Base-by-base conservation (phyloP, 129 eudicot species). In the Arctium lappa region DNA sequence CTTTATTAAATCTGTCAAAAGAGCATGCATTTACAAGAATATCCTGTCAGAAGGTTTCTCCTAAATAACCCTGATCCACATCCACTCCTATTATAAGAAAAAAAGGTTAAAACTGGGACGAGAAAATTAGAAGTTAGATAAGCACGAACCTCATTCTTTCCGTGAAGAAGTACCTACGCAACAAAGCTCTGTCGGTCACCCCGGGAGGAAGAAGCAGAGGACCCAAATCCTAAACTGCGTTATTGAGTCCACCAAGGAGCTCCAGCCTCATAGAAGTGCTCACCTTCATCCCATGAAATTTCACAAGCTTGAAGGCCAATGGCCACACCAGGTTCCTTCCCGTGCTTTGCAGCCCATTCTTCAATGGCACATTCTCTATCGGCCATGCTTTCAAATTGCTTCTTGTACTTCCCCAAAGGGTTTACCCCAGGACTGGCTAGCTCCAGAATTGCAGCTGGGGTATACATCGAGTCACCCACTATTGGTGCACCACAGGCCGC, bases 381-480 rank as follows among this genome's bases (percentile, higher is more conserved):
- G 48, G 71, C 80, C 70, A 93, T 95, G 60, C 75, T 86, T n/a
- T 84, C 60, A 66, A 89, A 80, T 71, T 82, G 83, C 72, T 76
- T 86, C 42, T 85, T 86, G 86, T 74, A 70, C 73, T 85, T 88
- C 40, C 97, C 94, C 68, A 89, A 90, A 7, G 95, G 98, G 82
- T 90, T 81, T 69, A 84, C 40, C 78, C 97, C 95, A 16, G 95
- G 98, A 62, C 76, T 73, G 5, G 63, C 71, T 36, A 85, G 56
- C 88, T 93, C 97, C 2, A 95, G 91, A 69, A 83, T 83, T 44
- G 89, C 92, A 80, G 98, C 97, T 33, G 97, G 95, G 90, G 92
- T 93, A 80, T 96, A 96, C 94, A 91, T 90, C 4, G 98, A 89
- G 87, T 96, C 99, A 13, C 99, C 99, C 71, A 95, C 97, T 77